Evolutionary conservation across 352 stramenopile genomes (phyloP).

Genomic region (Bremia lactucae): DNA sequence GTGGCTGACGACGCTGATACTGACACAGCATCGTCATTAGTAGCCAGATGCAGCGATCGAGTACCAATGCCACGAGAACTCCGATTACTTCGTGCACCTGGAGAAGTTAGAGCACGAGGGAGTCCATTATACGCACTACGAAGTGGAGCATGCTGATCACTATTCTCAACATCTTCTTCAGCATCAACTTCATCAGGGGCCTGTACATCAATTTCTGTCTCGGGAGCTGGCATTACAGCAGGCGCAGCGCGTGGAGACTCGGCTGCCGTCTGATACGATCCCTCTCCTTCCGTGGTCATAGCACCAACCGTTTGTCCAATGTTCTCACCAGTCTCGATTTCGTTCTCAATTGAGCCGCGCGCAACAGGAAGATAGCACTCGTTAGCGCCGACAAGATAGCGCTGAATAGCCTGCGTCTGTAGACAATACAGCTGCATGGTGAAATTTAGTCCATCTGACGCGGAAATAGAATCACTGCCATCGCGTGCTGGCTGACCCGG

Average conservation of each 20-base stretch:
- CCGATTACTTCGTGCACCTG: constrained; percentile 25
- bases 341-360: constrained; percentile 30
- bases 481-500: constrained; percentile 28
- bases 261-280: constrained; percentile 52
- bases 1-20: constrained; percentile 33
- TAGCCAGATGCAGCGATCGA: constrained; percentile 24
- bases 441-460: constrained; percentile 26
- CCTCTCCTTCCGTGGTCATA: constrained; percentile 58
- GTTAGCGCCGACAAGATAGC: constrained; percentile 56
- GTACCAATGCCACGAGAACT: constrained; percentile 18
- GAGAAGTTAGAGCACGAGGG: constrained; percentile 21
- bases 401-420: constrained; percentile 78
- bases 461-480: constrained; percentile 17
- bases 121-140: constrained; percentile 9
- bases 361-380: constrained; percentile 44
- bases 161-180: constrained; percentile 32
- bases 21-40: constrained; percentile 29
- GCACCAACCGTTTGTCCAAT: constrained; percentile 62
- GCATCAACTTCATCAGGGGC: constrained; percentile 28
- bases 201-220: constrained; percentile 59
- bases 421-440: constrained; percentile 77
- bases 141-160: constrained; percentile 13
- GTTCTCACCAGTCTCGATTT: constrained; percentile 26
- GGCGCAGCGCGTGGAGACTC: constrained; percentile 47
- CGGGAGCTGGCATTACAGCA: constrained; percentile 29